Conservation (phyloP, 169 alveolate genomes). For the Cryptosporidium sp. region DNA sequence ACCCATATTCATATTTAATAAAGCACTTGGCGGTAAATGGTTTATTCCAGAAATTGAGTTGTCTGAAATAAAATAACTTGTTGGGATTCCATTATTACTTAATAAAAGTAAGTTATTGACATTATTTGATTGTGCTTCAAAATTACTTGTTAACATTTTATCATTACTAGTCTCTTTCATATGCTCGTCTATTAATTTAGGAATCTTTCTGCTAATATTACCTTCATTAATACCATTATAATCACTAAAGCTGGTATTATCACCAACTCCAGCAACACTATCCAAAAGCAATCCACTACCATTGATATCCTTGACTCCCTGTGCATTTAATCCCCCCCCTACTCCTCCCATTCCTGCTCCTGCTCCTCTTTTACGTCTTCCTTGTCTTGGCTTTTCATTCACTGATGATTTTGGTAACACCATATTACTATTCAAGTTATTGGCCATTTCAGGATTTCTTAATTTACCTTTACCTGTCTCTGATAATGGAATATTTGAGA, state of each 20-base stretch:
- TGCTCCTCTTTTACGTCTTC: slow-evolving; percentile 17
- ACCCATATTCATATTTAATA: neutral
- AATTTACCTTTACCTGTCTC: neutral
- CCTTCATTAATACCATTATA: neutral
- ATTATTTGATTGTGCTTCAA: neutral
- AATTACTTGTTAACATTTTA: no score
- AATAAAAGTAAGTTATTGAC: no score
- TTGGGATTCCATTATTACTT: neutral
- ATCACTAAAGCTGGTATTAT: neutral
- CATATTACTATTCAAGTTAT: no score
- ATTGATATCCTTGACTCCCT: neutral
- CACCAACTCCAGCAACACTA: no score
- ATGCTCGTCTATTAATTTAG: neutral
- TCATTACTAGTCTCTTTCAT: neutral
- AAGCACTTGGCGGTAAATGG: neutral
- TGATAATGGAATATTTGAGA: neutral
- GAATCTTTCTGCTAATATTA: neutral
- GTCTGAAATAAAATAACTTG: neutral
- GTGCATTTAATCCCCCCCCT: neutral
- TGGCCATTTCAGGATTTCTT: neutral
- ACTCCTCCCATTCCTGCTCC: neutral
- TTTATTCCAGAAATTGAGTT: neutral
- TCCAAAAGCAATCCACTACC: no score
- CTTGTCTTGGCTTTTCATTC: slow-evolving; percentile 6
- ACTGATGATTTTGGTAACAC: neutral